phyloP scores from a whole-genome alignment of 176 grass and related monocot genomes.

The Poa annua region DNA sequence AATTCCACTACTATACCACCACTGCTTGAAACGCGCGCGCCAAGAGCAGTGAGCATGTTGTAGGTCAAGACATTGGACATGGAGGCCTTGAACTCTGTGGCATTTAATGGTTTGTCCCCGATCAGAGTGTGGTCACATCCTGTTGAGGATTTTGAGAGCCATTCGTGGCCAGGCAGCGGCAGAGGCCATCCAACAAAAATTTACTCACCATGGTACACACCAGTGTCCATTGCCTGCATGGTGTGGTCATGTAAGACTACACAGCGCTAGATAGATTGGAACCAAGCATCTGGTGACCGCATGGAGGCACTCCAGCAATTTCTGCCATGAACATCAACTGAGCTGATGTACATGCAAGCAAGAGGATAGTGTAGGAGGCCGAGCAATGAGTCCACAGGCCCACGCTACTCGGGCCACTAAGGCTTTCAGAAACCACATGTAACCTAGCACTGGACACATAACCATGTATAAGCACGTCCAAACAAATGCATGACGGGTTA shows the following conservation, averaged over 20 bases:
- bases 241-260: slow-evolving; percentile 41
- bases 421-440: slow-evolving; percentile 43
- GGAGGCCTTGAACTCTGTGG: slow-evolving; percentile 61
- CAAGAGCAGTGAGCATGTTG: slow-evolving; percentile 39
- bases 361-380: slow-evolving; percentile 27
- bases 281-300: slow-evolving; percentile 34
- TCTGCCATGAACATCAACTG: slow-evolving; percentile 40
- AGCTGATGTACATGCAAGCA: slow-evolving; percentile 41
- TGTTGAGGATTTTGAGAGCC: slow-evolving; percentile 65
- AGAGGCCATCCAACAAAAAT: slow-evolving; percentile 49
- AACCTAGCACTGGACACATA: slow-evolving; percentile 25
- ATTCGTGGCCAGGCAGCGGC: slow-evolving; percentile 51
- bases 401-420: slow-evolving; percentile 33
- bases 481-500: slow-evolving; percentile 33
- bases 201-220: slow-evolving; percentile 43
- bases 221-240: slow-evolving; percentile 38
- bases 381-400: slow-evolving; percentile 35
- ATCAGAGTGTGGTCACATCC: slow-evolving; percentile 71
- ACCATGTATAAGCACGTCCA: slow-evolving; percentile 30
- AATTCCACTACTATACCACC: neutral
- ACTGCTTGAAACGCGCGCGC: slow-evolving; percentile 26
- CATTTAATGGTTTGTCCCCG: slow-evolving; percentile 67
- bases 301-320: slow-evolving; percentile 31
- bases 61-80: slow-evolving; percentile 51
- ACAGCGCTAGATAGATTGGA: slow-evolving; percentile 17